Evolutionary conservation across 1,139 yeast genomes (phyloP).

Genomic region (Pichia sp.): DNA sequence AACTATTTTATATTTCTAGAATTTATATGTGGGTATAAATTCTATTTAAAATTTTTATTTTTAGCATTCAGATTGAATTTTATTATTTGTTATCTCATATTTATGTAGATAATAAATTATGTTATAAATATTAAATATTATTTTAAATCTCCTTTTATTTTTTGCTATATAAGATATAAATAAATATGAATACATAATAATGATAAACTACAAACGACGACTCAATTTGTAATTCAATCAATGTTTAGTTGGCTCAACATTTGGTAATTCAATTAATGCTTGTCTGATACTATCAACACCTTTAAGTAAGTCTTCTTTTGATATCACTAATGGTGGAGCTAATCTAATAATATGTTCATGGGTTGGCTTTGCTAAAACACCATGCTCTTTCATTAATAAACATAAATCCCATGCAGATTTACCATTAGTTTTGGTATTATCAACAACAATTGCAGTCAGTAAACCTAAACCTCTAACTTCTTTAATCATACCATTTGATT

Average conservation of each 20-base stretch:
- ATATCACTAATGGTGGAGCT: conserved; percentile 92
- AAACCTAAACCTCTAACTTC: conserved; percentile 94
- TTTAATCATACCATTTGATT: conserved; percentile 64
- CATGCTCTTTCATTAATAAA: conserved; percentile 78
- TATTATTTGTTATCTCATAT: no score
- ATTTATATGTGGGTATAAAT: conserved; percentile 8
- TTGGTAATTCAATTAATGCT: conserved; percentile 56
- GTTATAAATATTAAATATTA: no score
- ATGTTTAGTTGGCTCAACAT: conserved; percentile 41
- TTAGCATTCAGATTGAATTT: no score
- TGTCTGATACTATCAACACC: conserved; percentile 71
- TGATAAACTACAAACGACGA: no score
- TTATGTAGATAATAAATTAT: no score
- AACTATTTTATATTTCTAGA: conserved; percentile 2
- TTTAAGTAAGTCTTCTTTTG: conserved; percentile 76
- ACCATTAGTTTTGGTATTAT: conserved; percentile 76
- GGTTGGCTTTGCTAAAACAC: conserved; percentile 94
- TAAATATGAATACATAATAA: no score
- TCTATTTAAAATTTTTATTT: no score
- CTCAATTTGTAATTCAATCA: conserved; percentile 19
- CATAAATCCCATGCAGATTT: conserved; percentile 97
- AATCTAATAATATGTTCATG: conserved; percentile 93
- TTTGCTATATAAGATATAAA: no score
- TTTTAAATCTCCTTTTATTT: no score
- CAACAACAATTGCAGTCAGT: conserved; percentile 86